Base-by-base conservation (phyloP, 768 basidiomycete species). In the Rhizopogon vulgaris region DNA sequence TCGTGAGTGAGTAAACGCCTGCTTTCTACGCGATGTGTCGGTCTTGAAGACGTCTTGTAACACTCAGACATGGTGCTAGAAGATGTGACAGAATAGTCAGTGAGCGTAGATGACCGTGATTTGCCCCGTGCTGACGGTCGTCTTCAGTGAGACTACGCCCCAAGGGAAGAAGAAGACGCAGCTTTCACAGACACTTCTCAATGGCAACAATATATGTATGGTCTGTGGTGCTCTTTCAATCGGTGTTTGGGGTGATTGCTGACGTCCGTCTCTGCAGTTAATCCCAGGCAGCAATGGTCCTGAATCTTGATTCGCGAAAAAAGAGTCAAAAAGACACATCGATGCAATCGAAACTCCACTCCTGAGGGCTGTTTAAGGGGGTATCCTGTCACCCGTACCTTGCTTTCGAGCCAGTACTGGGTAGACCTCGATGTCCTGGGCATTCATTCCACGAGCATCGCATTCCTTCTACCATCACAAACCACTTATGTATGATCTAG, bases 131-230 rank as follows among this genome's bases (percentile, higher is more conserved):
- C 36, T 25, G 46, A 37, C n/a, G 15, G 50, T 38, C 38, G 41
- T 30, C 52, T 11, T 58, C 22, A 98, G 95, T 66, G 92, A 96
- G 71, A 83, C 71, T 11, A 94, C 91, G n/a, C 76, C 90, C 1
- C 75, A 90, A 66, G 88, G 87, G 25, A 82, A 73, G 55, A 92
- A 87, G 68, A 82, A 79, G 64, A 96, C 89, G 3, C 79, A 83
- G 53, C 78, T 97, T 10, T 81, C 85, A 2, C 92, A 96, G 71
- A 95, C 93, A 15, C 74, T 95, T 40, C 70, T 95, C 53, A 95
- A 95, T 63, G 93, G 93, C 12, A 95, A 93, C 71, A 94, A 95
- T 58, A 97, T 99, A 38, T 95, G 93, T 64, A 95, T 97, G 85
- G 94, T 91, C 58, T 51, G 84, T 66, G 41, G 36, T 18, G 17